Evolutionary conservation across 1,284 basidiomycete species (phyloP).

Genomic region (Earliella scabrosa): DNA sequence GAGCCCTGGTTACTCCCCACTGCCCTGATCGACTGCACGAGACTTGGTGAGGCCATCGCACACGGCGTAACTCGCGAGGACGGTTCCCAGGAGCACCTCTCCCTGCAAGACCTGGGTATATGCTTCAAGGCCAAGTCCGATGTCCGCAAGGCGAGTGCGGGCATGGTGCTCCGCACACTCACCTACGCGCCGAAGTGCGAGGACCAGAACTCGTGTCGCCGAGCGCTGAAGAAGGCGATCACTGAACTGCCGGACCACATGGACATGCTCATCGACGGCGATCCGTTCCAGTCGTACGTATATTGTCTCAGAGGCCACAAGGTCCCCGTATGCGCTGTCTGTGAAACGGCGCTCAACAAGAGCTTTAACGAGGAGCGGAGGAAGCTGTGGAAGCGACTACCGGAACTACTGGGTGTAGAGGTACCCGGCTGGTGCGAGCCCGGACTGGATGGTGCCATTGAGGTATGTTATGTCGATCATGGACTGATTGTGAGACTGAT

Average conservation of each 20-base stretch:
- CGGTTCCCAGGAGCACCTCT: conserved; percentile 9
- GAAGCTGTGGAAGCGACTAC: conserved; percentile 1
- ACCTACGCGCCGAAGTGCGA: neutral
- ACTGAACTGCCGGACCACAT: neutral
- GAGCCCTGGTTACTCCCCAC: neutral
- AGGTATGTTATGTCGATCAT: too few relatives aligned
- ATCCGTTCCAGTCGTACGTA: neutral
- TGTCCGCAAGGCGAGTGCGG: neutral
- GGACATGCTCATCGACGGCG: neutral
- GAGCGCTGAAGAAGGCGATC: neutral
- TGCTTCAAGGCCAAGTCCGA: neutral
- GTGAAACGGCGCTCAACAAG: neutral
- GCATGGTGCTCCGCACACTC: neutral
- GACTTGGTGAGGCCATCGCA: neutral
- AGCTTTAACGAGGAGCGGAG: neutral
- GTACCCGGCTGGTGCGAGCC: conserved; percentile 3
- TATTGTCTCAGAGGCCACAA: neutral
- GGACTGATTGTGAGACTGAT: too few relatives aligned
- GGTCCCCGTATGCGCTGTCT: neutral
- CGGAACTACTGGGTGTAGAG: conserved; percentile 1
- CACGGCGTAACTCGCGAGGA: conserved; percentile 1
- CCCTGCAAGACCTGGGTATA: neutral
- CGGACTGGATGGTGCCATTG: too few relatives aligned
- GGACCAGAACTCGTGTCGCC: neutral
- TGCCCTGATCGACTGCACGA: conserved; percentile 3